Evolutionary conservation across 2,329 filamentous ascomycete genomes (phyloP).

Genomic region (Colletotrichum theobromicola): DNA sequence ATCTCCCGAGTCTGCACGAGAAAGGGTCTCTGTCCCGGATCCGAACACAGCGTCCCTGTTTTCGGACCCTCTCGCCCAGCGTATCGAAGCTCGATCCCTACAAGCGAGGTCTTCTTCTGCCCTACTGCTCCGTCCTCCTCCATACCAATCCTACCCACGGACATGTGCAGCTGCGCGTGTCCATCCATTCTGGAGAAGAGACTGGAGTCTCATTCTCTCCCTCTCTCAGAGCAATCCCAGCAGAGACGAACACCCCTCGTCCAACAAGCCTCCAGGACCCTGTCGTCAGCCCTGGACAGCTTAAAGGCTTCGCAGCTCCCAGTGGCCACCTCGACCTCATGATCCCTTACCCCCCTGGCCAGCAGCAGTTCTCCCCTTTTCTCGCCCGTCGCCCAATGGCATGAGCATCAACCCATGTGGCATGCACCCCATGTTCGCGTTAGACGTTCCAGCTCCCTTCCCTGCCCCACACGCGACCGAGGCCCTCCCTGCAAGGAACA

Average conservation of each 20-base stretch:
- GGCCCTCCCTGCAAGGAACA: constrained; percentile 22
- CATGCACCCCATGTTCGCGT: constrained; percentile 24
- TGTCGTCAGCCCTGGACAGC: constrained; percentile 8
- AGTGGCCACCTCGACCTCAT: constrained; percentile 2
- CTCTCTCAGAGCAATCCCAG: background rate
- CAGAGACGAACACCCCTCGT: background rate
- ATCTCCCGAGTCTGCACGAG: background rate
- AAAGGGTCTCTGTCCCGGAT: background rate
- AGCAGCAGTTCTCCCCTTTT: constrained; percentile 6
- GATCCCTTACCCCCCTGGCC: background rate
- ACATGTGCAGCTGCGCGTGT: background rate
- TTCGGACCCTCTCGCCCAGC: background rate
- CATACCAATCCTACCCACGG: background rate
- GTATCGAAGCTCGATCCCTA: background rate
- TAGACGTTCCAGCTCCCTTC: constrained; percentile 24
- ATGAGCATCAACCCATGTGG: constrained; percentile 21
- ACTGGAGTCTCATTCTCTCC: background rate
- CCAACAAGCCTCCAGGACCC: background rate
- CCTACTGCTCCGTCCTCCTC: background rate
- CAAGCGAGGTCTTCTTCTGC: constrained; percentile 6
- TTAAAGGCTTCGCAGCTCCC: constrained; percentile 4
- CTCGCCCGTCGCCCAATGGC: constrained; percentile 18
- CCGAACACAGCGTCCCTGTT: background rate
- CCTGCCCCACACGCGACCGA: constrained; percentile 21
- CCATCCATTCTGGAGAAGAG: background rate